Percentiles rank a stretch among this genome's conserved stretches.
Conservation (phyloP, 768 basidiomycete species). For the Suillus alpinus region DNA sequence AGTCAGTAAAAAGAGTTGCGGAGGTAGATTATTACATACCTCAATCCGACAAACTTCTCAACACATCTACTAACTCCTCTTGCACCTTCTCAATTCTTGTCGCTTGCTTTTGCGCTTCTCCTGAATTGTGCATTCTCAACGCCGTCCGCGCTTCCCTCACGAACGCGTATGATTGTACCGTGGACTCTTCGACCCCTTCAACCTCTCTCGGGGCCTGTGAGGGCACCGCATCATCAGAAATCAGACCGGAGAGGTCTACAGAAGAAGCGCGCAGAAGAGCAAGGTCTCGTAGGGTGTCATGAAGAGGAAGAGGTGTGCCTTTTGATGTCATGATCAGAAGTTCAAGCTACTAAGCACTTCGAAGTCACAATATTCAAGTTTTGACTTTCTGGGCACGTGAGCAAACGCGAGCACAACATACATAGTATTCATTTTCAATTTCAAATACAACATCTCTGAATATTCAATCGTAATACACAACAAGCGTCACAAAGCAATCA, state of each 20-base stretch:
- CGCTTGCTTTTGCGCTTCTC: conserved; percentile 52
- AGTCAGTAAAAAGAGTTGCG: neutral
- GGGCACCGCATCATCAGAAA: conserved; percentile 14
- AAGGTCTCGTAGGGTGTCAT: conserved; percentile 66
- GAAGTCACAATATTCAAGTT: too few species aligned
- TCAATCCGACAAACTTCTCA: conserved; percentile 29
- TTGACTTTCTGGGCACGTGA: neutral
- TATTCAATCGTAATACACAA: conserved; percentile 16
- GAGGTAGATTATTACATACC: neutral
- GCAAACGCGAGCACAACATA: neutral
- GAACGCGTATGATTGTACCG: conserved; percentile 55
- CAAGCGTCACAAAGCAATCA: conserved; percentile 14
- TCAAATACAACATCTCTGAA: neutral
- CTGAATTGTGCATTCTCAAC: conserved; percentile 51
- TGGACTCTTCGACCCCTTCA: conserved; percentile 15
- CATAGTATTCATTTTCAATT: too few species aligned
- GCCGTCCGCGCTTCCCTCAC: conserved; percentile 53
- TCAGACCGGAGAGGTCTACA: conserved; percentile 35
- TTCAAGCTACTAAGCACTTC: neutral
- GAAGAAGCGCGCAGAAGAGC: conserved; percentile 66
- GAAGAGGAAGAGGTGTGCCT: conserved; percentile 51
- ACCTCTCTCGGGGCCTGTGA: neutral
- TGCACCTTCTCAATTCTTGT: conserved; percentile 55
- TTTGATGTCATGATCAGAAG: conserved; percentile 26
- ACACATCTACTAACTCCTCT: conserved; percentile 50